Percentiles rank a stretch among this genome's conserved stretches.
Conservation (phyloP, 2,329 filamentous ascomycete genomes). For the Neoarthrinium moseri region DNA sequence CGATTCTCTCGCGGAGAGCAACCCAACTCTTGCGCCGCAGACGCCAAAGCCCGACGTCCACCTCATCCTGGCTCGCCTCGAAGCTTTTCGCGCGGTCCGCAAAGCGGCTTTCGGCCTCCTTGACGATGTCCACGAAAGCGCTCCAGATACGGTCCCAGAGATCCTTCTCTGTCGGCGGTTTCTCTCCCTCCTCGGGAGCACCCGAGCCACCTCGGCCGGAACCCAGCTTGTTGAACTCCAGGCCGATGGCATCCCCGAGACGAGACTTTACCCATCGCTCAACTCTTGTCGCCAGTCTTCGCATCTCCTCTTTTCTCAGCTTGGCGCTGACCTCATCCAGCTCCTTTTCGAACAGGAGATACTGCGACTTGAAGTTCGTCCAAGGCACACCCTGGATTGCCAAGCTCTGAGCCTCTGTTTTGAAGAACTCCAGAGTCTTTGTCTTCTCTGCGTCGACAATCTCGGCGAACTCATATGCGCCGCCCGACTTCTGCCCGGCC, state of each 20-base stretch:
- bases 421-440: slow-evolving; percentile 72
- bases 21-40: slow-evolving; percentile 93
- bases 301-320: slow-evolving; percentile 93
- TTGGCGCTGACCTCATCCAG: slow-evolving; percentile 83
- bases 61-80: slow-evolving; percentile 86
- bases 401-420: slow-evolving; percentile 71
- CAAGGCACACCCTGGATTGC: slow-evolving; percentile 78
- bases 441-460: slow-evolving; percentile 85
- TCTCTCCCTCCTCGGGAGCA: slow-evolving; percentile 75
- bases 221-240: slow-evolving; percentile 95
- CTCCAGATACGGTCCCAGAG: slow-evolving; percentile 96
- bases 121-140: slow-evolving; percentile 78
- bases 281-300: slow-evolving; percentile 82
- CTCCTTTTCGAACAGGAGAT: slow-evolving; percentile 81
- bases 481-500: slow-evolving; percentile 86
- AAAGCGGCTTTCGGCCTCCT: slow-evolving; percentile 83
- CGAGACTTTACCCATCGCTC: slow-evolving; percentile 92
- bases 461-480: slow-evolving; percentile 89
- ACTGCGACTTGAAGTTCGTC: slow-evolving; percentile 83
- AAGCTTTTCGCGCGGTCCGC: slow-evolving; percentile 88
- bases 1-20: slow-evolving; percentile 83
- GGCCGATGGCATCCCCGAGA: slow-evolving; percentile 79
- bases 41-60: slow-evolving; percentile 89
- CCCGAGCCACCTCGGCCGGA: slow-evolving; percentile 81
- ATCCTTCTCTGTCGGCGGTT: slow-evolving; percentile 72